These are phyloP conservation scores for Antrodiella citrinella DNA, from an alignment of 768 basidiomycete genomes.

Conservation along the genomic window DNA sequence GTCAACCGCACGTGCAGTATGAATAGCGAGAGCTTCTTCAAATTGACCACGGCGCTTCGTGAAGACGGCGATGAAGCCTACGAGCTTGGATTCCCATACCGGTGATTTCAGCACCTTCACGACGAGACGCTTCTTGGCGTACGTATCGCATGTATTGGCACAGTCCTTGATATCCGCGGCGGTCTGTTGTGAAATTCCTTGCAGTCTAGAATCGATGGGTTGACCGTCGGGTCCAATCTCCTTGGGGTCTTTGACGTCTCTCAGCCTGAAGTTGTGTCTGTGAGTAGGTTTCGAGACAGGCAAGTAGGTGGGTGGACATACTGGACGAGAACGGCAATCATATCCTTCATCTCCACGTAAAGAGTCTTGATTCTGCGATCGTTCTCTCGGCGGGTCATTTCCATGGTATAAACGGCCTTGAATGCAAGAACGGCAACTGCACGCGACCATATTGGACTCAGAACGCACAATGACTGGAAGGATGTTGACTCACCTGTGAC, in stretches of 20 bases:
- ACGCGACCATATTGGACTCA: neutral
- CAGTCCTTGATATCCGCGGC: slow-evolving; percentile 25
- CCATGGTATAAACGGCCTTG: slow-evolving; percentile 38
- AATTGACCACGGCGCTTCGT: slow-evolving; percentile 18
- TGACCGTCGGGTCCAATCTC: slow-evolving; percentile 24
- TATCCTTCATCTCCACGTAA: slow-evolving; percentile 41
- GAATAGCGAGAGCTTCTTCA: slow-evolving; percentile 21
- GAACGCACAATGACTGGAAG: neutral
- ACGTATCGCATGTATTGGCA: slow-evolving; percentile 26
- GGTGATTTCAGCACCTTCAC: slow-evolving; percentile 21
- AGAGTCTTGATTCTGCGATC: slow-evolving; percentile 39
- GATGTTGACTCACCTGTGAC: slow-evolving; percentile 14
- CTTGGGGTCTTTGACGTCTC: slow-evolving; percentile 22
- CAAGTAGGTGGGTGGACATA: slow-evolving; percentile 18
- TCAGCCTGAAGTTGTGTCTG: slow-evolving; percentile 18
- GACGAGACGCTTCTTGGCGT: slow-evolving; percentile 22
- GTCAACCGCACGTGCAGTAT: slow-evolving; percentile 21
- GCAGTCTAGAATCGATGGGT: slow-evolving; percentile 26
- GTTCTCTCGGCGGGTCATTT: slow-evolving; percentile 41
- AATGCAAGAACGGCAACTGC: slow-evolving; percentile 43
- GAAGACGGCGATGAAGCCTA: slow-evolving; percentile 19
- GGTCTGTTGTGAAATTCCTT: slow-evolving; percentile 19
- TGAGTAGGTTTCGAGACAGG: neutral
- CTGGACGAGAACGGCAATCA: slow-evolving; percentile 40
- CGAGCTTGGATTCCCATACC: slow-evolving; percentile 21